Conservation (phyloP, 768 basidiomycete genomes). For the Hypholoma sublateritium region DNA sequence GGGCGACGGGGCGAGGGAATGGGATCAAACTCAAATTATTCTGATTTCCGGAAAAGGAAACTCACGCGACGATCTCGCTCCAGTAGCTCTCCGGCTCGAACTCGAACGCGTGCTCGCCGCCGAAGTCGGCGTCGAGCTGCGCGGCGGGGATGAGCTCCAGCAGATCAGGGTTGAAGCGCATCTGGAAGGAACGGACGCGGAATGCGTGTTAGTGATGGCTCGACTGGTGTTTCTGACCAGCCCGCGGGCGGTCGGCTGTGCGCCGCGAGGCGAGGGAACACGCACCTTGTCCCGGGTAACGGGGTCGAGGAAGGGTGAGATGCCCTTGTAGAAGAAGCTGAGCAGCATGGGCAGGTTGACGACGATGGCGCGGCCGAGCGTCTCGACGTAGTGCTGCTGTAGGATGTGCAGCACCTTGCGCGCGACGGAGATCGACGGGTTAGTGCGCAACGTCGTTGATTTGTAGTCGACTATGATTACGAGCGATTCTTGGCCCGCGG, state of each 20-base stretch:
- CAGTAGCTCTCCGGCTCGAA: slow-evolving; percentile 78
- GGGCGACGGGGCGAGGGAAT: neutral
- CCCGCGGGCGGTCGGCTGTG: neutral
- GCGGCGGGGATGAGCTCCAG: slow-evolving; percentile 68
- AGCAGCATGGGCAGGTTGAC: slow-evolving; percentile 77
- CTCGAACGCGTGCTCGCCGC: slow-evolving; percentile 71
- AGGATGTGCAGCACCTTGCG: slow-evolving; percentile 77
- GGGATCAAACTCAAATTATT: neutral
- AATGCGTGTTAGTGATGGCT: neutral
- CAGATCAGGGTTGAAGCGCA: slow-evolving; percentile 88
- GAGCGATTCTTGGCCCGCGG: slow-evolving; percentile 78
- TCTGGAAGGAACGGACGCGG: slow-evolving; percentile 36
- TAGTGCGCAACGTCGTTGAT: slow-evolving; percentile 76
- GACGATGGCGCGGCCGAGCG: slow-evolving; percentile 81
- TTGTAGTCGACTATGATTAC: slow-evolving; percentile 88
- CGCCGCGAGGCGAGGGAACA: neutral
- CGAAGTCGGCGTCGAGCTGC: slow-evolving; percentile 84
- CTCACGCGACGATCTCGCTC: slow-evolving; percentile 72
- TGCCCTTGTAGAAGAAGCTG: slow-evolving; percentile 79
- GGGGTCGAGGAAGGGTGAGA: slow-evolving; percentile 85
- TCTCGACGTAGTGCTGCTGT: slow-evolving; percentile 88
- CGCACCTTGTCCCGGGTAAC: slow-evolving; percentile 84
- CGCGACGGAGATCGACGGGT: slow-evolving; percentile 80
- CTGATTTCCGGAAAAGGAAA: neutral
- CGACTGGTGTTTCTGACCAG: neutral